These are phyloP conservation scores for Suillus spraguei DNA, from an alignment of 768 basidiomycete species.

Conservation along the genomic window DNA sequence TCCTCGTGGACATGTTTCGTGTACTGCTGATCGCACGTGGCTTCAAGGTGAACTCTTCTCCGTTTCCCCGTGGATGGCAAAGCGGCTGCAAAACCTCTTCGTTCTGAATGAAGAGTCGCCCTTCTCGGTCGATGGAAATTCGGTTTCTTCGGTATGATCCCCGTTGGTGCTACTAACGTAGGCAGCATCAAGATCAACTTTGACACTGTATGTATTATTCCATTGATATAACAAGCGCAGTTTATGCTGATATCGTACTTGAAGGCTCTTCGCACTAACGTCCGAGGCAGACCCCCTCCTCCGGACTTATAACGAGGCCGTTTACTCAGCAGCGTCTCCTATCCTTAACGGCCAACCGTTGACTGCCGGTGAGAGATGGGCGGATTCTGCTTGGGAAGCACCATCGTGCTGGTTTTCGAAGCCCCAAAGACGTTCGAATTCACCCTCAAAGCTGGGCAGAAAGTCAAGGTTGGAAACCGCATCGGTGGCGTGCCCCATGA, in stretches of 20 bases:
- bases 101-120: constrained; percentile 98
- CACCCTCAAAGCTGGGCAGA: constrained; percentile 72
- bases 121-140: constrained; percentile 92
- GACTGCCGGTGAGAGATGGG: constrained; percentile 90
- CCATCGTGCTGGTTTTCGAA: constrained; percentile 96
- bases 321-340: constrained; percentile 83
- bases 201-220: constrained; percentile 60
- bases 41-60: constrained; percentile 85
- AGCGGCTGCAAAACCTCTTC: constrained; percentile 88
- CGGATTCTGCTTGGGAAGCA: constrained; percentile 93
- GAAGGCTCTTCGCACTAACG: constrained; percentile 90
- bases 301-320: constrained; percentile 90
- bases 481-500: constrained; percentile 57
- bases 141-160: constrained; percentile 97
- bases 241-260: constrained; percentile 10
- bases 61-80: constrained; percentile 95
- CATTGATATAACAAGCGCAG: not conserved
- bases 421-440: constrained; percentile 87
- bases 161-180: constrained; percentile 98
- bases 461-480: constrained; percentile 83
- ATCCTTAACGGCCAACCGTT: constrained; percentile 89
- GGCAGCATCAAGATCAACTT: constrained; percentile 97
- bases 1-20: constrained; percentile 11
- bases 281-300: constrained; percentile 69
- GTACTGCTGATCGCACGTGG: not conserved